Conservation (phyloP, 345 rosid genomes). For the Dipteronia dyeriana region DNA sequence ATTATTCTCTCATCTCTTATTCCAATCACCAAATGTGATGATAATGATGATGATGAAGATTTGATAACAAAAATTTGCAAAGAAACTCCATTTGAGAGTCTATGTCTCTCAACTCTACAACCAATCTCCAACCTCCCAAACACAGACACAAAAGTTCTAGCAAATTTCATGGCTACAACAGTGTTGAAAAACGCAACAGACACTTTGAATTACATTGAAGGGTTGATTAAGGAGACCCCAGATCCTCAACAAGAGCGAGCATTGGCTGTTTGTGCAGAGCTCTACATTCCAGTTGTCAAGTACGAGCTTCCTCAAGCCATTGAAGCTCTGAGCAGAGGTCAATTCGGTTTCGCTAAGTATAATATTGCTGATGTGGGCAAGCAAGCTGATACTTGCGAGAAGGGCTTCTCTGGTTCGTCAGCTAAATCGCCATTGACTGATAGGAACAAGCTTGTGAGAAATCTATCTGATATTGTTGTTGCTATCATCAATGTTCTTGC, state of each 20-base stretch:
- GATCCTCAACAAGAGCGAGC: conserved; percentile 64
- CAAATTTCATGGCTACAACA: conserved; percentile 41
- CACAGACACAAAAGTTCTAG: conserved; percentile 46
- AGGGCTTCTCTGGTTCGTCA: conserved; percentile 43
- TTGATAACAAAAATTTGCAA: conserved; percentile 61
- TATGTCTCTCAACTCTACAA: conserved; percentile 53
- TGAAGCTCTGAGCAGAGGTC: conserved; percentile 52
- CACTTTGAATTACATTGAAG: conserved; percentile 50
- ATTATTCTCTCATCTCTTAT: conserved; percentile 8
- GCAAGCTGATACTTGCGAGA: conserved; percentile 65
- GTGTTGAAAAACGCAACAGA: conserved; percentile 60
- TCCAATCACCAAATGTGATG: conserved; percentile 23
- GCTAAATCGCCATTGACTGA: conserved; percentile 41
- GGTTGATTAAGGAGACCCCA: conserved; percentile 36
- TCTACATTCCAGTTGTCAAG: conserved; percentile 82
- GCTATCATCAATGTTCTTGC: conserved; percentile 56
- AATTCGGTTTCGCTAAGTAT: conserved; percentile 59
- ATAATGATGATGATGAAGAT: conserved; percentile 15
- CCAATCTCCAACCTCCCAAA: conserved; percentile 35
- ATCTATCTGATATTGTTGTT: conserved; percentile 65
- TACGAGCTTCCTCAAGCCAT: conserved; percentile 88
- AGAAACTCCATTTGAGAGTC: conserved; percentile 70
- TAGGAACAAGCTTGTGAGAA: conserved; percentile 49
- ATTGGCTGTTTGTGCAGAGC: conserved; percentile 73
- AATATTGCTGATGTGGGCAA: conserved; percentile 58